Conservation (phyloP, 768 basidiomycete species). For the Amanita pallidorosea region DNA sequence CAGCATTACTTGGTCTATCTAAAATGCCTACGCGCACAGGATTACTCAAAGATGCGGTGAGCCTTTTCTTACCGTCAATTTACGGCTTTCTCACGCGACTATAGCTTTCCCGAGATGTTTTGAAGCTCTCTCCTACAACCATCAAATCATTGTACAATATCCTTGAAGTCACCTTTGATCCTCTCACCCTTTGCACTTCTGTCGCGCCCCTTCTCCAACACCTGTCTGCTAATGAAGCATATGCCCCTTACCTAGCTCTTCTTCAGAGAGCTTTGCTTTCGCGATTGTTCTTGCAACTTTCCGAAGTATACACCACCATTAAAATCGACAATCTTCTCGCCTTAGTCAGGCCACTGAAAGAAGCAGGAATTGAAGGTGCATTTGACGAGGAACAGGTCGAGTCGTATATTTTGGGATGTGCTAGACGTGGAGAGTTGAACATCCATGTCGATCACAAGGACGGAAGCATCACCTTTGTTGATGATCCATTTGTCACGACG, state of each 20-base stretch:
- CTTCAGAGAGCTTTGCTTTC: slow-evolving; percentile 88
- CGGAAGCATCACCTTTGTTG: slow-evolving; percentile 76
- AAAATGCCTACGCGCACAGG: slow-evolving; percentile 82
- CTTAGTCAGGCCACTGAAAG: slow-evolving; percentile 68
- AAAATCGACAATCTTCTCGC: slow-evolving; percentile 66
- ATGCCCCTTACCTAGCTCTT: slow-evolving; percentile 78
- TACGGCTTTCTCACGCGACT: slow-evolving; percentile 5
- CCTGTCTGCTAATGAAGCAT: slow-evolving; percentile 46
- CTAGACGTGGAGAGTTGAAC: slow-evolving; percentile 74
- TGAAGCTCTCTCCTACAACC: slow-evolving; percentile 63
- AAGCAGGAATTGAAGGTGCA: slow-evolving; percentile 35
- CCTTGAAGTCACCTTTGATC: slow-evolving; percentile 90
- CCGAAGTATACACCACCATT: slow-evolving; percentile 86
- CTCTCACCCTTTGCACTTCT: slow-evolving; percentile 69
- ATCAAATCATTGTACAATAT: slow-evolving; percentile 78
- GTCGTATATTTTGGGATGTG: slow-evolving; percentile 89
- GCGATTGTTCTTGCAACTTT: slow-evolving; percentile 81
- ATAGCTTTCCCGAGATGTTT: slow-evolving; percentile 73
- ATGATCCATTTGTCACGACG: slow-evolving; percentile 52
- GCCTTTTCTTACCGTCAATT: slow-evolving; percentile 16
- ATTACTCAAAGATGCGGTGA: slow-evolving; percentile 78
- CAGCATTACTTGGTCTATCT: slow-evolving; percentile 74
- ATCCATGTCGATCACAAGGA: slow-evolving; percentile 85
- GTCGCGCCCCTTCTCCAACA: slow-evolving; percentile 69
- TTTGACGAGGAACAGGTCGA: slow-evolving; percentile 77